phyloP scores from a whole-genome alignment of 2,329 filamentous ascomycete species.

The Penicillium sp. region DNA sequence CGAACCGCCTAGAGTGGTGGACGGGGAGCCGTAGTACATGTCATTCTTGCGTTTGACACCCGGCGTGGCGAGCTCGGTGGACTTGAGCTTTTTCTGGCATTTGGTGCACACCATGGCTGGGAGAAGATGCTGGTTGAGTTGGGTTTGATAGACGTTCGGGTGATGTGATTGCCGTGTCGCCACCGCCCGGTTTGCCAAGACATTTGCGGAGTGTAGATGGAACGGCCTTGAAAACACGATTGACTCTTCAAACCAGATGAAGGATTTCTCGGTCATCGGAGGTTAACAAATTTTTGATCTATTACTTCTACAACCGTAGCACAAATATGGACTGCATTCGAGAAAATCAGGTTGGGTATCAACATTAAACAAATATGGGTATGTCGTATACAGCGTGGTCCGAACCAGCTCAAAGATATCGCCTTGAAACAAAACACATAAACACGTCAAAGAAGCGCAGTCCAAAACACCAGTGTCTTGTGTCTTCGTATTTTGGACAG shows the following conservation, averaged over 20 bases:
- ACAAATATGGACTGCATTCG: background rate
- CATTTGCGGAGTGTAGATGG: background rate
- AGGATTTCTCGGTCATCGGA: background rate
- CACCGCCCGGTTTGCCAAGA: slow-evolving; percentile 21
- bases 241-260: background rate
- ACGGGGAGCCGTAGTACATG: slow-evolving; percentile 62
- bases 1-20: slow-evolving; percentile 33
- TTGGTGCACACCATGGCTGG: slow-evolving; percentile 61
- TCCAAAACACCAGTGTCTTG: background rate
- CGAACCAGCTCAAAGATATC: background rate
- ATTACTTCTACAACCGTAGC: too few relatives aligned
- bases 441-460: background rate
- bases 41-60: slow-evolving; percentile 66
- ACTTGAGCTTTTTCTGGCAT: slow-evolving; percentile 61
- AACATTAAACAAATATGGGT: slow-evolving; percentile 3
- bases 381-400: background rate
- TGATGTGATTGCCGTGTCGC: slow-evolving; percentile 14
- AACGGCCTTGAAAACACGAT: background rate
- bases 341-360: background rate
- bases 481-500: background rate
- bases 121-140: background rate
- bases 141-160: slow-evolving; percentile 7
- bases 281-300: too few relatives aligned
- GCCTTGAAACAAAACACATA: background rate
- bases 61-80: slow-evolving; percentile 61